A percentile compares a stretch with the other conserved stretches of the same genome.
These are phyloP conservation scores for Penicillium flavigenum DNA, from an alignment of 495 filamentous ascomycete genomes.

Conservation along the genomic window DNA sequence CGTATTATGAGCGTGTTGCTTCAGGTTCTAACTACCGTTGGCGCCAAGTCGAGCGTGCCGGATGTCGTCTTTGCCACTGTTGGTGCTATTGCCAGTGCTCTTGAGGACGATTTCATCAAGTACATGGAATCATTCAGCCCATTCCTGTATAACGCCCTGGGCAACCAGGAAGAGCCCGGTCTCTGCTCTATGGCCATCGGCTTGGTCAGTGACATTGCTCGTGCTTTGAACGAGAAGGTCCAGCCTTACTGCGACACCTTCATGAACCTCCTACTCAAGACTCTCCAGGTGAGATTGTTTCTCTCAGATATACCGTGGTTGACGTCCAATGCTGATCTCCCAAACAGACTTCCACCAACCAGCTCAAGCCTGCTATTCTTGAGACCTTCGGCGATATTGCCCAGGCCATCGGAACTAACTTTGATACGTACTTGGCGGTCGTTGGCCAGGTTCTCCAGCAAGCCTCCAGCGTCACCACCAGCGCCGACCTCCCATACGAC, in stretches of 20 bases:
- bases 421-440: slow-evolving; percentile 86
- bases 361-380: slow-evolving; percentile 96
- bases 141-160: slow-evolving; percentile 87
- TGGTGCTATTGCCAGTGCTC: slow-evolving; percentile 77
- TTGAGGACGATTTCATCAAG: slow-evolving; percentile 89
- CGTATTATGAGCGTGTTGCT: slow-evolving; percentile 88
- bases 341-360: slow-evolving; percentile 68
- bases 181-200: slow-evolving; percentile 97
- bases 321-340: neutral
- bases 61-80: slow-evolving; percentile 90
- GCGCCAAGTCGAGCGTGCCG: slow-evolving; percentile 87
- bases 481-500: slow-evolving; percentile 71
- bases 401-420: slow-evolving; percentile 87
- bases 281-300: slow-evolving; percentile 66
- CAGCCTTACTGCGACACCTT: slow-evolving; percentile 94
- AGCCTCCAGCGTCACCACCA: slow-evolving; percentile 75
- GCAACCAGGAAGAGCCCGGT: slow-evolving; percentile 90
- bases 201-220: slow-evolving; percentile 90
- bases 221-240: slow-evolving; percentile 82
- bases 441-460: slow-evolving; percentile 93
- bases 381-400: slow-evolving; percentile 98
- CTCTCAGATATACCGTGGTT: neutral
- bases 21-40: slow-evolving; percentile 72
- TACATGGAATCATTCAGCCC: slow-evolving; percentile 95
- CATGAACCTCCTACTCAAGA: slow-evolving; percentile 94